phyloP scores from a whole-genome alignment of 345 rosid species.

The Eucalyptus rudis region DNA sequence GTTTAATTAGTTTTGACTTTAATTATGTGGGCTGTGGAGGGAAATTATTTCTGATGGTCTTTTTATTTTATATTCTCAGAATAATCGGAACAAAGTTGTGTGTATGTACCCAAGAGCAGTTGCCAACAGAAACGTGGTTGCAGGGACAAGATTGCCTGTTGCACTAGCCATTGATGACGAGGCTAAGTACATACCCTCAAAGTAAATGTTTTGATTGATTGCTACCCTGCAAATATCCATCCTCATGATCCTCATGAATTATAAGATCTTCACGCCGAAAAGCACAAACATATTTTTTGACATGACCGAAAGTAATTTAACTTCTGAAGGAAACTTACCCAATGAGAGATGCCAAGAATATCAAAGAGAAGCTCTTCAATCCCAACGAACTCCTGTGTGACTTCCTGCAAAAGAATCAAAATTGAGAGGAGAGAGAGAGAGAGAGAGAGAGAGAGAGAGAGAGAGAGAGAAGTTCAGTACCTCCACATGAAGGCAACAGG shows the following conservation, averaged over 20 bases:
- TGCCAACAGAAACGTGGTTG: conserved; percentile 26
- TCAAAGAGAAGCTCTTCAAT: conserved; percentile 15
- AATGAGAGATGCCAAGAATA: conserved; percentile 20
- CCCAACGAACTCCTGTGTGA: conserved; percentile 7
- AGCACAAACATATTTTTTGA: not conserved
- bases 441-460: not conserved
- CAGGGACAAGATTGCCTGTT: conserved; percentile 21
- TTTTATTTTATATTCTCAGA: not conserved
- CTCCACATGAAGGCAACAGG: conserved; percentile 19
- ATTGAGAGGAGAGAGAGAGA: not conserved
- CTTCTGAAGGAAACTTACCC: conserved; percentile 7
- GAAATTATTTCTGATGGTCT: not conserved
- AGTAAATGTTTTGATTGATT: conserved; percentile 18
- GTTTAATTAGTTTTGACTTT: not conserved
- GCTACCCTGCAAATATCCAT: conserved; percentile 10
- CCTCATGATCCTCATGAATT: not conserved
- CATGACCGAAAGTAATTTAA: not conserved
- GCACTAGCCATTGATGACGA: conserved; percentile 34
- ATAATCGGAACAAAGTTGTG: not conserved
- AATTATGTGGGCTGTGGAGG: not conserved
- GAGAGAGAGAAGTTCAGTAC: not conserved
- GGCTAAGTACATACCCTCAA: conserved; percentile 26
- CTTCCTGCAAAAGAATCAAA: not conserved
- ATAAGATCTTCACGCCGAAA: not conserved
- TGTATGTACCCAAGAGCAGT: conserved; percentile 10